Evolutionary conservation across 768 basidiomycete genomes (phyloP).

Genomic region (Tephrocybe sp.): DNA sequence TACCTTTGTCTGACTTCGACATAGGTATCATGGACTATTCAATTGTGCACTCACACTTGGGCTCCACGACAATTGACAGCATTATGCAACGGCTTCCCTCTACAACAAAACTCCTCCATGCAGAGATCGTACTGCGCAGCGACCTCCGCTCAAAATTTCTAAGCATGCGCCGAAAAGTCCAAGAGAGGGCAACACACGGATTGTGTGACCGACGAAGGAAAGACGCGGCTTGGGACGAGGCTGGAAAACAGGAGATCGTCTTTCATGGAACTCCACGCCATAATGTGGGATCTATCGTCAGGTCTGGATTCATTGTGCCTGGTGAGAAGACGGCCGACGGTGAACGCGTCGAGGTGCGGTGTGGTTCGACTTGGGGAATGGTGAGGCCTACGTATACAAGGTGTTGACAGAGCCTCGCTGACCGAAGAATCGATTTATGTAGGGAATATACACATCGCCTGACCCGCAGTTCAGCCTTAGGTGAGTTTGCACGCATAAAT

Average conservation of each 20-base stretch:
- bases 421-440: neutral
- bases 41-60: constrained; percentile 3
- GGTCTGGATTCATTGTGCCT: constrained; percentile 11
- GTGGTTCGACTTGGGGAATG: constrained; percentile 12
- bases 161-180: constrained; percentile 3
- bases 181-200: neutral
- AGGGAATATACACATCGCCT: constrained; percentile 14
- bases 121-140: constrained; percentile 4
- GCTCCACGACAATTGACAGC: neutral
- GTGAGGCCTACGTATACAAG: neutral
- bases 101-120: constrained; percentile 4
- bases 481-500: neutral
- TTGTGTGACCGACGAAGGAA: constrained; percentile 6
- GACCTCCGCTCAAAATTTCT: constrained; percentile 2
- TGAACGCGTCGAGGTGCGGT: neutral
- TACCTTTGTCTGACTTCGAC: neutral
- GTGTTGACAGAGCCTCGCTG: neutral
- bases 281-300: constrained; percentile 11
- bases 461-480: constrained; percentile 6
- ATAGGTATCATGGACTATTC: constrained; percentile 5
- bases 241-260: constrained; percentile 6
- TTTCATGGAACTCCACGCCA: constrained; percentile 10
- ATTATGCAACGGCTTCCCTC: constrained; percentile 4
- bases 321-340: constrained; percentile 6
- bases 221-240: constrained; percentile 8